These are phyloP conservation scores for Spongispora temasekensis DNA, from an alignment of 1,284 basidiomycete genomes.

Conservation along the genomic window DNA sequence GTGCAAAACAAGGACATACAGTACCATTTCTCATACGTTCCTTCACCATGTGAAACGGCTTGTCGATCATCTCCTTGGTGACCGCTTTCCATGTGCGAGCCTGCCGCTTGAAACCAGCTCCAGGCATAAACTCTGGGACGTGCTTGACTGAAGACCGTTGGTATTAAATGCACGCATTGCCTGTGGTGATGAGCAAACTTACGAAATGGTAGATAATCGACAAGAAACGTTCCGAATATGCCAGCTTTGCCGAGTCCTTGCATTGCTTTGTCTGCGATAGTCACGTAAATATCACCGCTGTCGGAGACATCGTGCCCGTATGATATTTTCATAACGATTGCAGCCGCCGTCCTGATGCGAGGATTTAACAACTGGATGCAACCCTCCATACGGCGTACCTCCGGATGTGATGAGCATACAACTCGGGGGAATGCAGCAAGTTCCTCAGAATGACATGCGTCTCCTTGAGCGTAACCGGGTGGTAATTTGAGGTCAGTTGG, in stretches of 20 bases:
- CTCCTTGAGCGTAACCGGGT: constrained; percentile 41
- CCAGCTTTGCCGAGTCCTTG: constrained; percentile 40
- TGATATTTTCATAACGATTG: constrained; percentile 41
- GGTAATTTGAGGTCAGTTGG: constrained; percentile 33
- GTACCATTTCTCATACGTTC: constrained; percentile 37
- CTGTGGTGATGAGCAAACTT: no score
- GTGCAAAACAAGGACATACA: constrained; percentile 37
- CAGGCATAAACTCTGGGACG: constrained; percentile 41
- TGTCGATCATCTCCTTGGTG: constrained; percentile 41
- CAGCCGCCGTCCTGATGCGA: constrained; percentile 36
- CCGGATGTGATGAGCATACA: constrained; percentile 39
- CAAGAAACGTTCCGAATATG: constrained; percentile 44
- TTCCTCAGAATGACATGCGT: constrained; percentile 39
- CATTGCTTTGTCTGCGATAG: constrained; percentile 43
- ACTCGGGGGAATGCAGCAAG: constrained; percentile 38
- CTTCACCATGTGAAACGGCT: constrained; percentile 43
- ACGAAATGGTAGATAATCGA: constrained; percentile 36
- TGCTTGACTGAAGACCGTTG: constrained; percentile 37
- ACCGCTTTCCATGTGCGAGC: constrained; percentile 41
- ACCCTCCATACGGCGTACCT: constrained; percentile 25
- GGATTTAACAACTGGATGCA: background rate
- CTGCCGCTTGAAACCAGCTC: constrained; percentile 40
- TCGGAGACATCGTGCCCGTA: constrained; percentile 41
- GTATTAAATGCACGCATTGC: background rate
- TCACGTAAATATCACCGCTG: constrained; percentile 46